A percentile compares a stretch with the other conserved stretches of the same genome.
Conservation (phyloP, 2,329 filamentous ascomycete genomes). For the Diplodia sapinea region DNA sequence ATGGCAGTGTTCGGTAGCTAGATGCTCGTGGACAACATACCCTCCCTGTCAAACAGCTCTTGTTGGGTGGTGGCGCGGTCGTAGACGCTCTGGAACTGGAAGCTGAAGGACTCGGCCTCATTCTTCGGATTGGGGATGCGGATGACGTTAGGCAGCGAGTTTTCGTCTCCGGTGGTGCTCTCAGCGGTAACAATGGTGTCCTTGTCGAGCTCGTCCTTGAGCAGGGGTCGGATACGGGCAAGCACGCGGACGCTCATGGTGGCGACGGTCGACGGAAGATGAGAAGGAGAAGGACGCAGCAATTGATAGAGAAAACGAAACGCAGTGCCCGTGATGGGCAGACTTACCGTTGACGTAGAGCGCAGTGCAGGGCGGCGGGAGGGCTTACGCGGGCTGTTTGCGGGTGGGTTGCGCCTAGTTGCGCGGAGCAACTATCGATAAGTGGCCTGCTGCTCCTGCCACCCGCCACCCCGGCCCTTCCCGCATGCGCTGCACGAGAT, state of each 20-base stretch:
- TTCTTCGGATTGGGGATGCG: slow-evolving; percentile 96
- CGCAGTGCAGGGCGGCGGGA: not conserved
- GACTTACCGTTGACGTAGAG: slow-evolving; percentile 35
- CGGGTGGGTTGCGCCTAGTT: not conserved
- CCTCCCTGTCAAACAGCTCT: slow-evolving; percentile 86
- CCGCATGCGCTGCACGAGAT: not conserved
- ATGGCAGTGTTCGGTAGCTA: not conserved
- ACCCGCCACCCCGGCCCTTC: not conserved
- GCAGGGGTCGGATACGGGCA: slow-evolving; percentile 84
- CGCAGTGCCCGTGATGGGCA: slow-evolving; percentile 37
- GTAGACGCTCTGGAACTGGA: slow-evolving; percentile 94
- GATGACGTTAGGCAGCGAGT: slow-evolving; percentile 67
- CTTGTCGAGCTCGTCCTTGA: slow-evolving; percentile 82
- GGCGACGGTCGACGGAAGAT: slow-evolving; percentile 21
- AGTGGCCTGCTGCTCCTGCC: not conserved
- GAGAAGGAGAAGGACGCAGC: slow-evolving; percentile 29
- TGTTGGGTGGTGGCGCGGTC: slow-evolving; percentile 81
- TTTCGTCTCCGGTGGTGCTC: slow-evolving; percentile 47
- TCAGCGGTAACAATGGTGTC: slow-evolving; percentile 80
- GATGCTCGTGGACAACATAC: slow-evolving; percentile 55
- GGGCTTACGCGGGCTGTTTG: slow-evolving; percentile 1
- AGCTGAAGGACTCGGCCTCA: slow-evolving; percentile 86
- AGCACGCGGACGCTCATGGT: slow-evolving; percentile 77
- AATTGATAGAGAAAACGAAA: slow-evolving; percentile 36
- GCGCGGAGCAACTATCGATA: slow-evolving; percentile 28